These are phyloP conservation scores for Suhomyces chickasaworum DNA, from an alignment of 1,139 yeast species.

Conservation along the genomic window DNA sequence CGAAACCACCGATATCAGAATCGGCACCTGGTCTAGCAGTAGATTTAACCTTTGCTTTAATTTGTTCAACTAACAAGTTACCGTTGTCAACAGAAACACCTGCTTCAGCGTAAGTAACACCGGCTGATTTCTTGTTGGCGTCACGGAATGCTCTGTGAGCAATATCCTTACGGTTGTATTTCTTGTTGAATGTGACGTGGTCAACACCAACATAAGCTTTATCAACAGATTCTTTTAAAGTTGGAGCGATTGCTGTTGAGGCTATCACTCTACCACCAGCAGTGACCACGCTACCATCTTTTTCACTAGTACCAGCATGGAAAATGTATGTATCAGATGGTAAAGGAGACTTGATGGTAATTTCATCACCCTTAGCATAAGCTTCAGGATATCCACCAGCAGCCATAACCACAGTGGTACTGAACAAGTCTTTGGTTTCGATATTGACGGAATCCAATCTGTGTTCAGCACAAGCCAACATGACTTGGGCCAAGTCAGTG, in stretches of 20 bases:
- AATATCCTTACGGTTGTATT: constrained; percentile 87
- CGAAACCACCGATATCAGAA: constrained; percentile 98
- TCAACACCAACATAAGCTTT: constrained; percentile 86
- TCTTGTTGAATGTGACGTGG: constrained; percentile 67
- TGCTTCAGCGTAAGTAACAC: constrained; percentile 85
- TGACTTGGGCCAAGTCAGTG: constrained; percentile 87
- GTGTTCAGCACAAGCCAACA: constrained; percentile 94
- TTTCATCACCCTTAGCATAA: constrained; percentile 84
- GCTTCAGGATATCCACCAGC: constrained; percentile 97
- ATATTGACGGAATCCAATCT: constrained; percentile 84
- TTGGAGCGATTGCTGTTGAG: constrained; percentile 78
- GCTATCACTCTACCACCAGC: constrained; percentile 98
- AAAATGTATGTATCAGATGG: constrained; percentile 68
- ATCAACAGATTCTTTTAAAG: constrained; percentile 79
- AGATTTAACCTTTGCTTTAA: constrained; percentile 89
- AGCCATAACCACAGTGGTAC: constrained; percentile 93
- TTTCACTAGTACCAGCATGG: constrained; percentile 87
- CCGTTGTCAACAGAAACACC: constrained; percentile 99
- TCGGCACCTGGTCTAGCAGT: constrained; percentile 97
- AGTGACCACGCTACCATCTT: constrained; percentile 67
- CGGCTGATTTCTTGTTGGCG: constrained; percentile 31
- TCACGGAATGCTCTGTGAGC: constrained; percentile 93
- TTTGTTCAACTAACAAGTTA: constrained; percentile 82
- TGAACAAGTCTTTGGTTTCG: constrained; percentile 58
- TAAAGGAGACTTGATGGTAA: constrained; percentile 54